These are phyloP conservation scores for Sugiyamaella boreocaroliniensis DNA, from an alignment of 805 yeast genomes.

Conservation along the genomic window DNA sequence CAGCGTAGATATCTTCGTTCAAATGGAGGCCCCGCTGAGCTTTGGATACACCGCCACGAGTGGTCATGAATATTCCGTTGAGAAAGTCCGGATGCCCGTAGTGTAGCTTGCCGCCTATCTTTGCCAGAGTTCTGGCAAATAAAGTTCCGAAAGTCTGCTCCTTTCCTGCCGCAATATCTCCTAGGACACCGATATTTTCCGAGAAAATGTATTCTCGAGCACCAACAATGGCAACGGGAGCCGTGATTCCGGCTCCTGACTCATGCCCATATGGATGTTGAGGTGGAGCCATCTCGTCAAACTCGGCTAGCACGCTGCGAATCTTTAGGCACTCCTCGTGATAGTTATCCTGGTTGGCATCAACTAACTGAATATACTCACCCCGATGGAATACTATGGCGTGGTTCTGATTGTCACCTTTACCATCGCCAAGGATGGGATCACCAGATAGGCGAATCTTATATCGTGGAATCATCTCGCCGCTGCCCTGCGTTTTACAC, in stretches of 20 bases:
- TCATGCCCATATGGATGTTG: conserved; percentile 29
- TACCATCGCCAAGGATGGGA: conserved; percentile 81
- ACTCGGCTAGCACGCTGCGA: conserved; percentile 66
- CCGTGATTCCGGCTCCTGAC: conserved; percentile 30
- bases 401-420: conserved; percentile 77
- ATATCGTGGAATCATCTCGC: conserved; percentile 47
- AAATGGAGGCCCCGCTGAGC: conserved; percentile 78
- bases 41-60: conserved; percentile 82
- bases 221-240: conserved; percentile 77
- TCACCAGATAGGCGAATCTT: conserved; percentile 65
- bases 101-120: conserved; percentile 75
- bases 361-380: conserved; percentile 72
- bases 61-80: conserved; percentile 68
- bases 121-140: conserved; percentile 75
- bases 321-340: conserved; percentile 76
- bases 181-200: conserved; percentile 73
- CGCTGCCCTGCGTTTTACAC: conserved; percentile 46
- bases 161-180: conserved; percentile 83
- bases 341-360: conserved; percentile 80
- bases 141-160: conserved; percentile 84
- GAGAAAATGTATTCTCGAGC: conserved; percentile 80
- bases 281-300: conserved; percentile 45
- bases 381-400: conserved; percentile 71
- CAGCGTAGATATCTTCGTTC: conserved; percentile 83
- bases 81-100: conserved; percentile 85